These are phyloP conservation scores for Talinum fruticosum DNA, from an alignment of 148 eudicot genomes.

Conservation along the genomic window DNA sequence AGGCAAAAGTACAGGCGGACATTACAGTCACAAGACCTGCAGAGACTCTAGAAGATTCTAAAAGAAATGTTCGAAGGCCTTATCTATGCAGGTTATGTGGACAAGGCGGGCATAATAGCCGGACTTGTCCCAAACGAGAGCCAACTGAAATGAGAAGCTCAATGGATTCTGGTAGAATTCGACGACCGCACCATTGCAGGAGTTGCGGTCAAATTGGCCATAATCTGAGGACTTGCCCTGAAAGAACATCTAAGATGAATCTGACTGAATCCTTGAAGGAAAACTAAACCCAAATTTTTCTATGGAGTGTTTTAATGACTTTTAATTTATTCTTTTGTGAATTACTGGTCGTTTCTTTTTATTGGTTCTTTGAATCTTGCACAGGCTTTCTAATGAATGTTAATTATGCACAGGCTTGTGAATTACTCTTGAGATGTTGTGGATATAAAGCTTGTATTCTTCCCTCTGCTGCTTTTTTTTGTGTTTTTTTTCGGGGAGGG, in stretches of 20 bases:
- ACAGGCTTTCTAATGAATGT: no score
- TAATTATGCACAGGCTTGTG: no score
- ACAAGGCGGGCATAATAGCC: conserved; percentile 26
- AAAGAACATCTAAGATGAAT: background rate
- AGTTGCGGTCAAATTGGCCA: conserved; percentile 60
- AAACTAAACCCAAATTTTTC: background rate
- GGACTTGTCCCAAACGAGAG: conserved; percentile 11
- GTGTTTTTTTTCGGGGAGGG: no score
- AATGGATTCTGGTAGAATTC: conserved; percentile 1
- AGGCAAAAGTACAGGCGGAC: background rate
- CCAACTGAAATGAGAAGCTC: background rate
- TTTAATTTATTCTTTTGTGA: no score
- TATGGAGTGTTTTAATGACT: background rate
- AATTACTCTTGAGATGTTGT: no score
- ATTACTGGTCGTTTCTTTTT: no score
- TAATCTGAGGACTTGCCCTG: conserved; percentile 59
- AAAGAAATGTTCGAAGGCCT: background rate
- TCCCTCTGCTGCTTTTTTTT: no score
- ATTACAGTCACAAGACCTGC: no score
- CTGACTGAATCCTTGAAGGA: background rate
- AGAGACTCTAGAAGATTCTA: background rate
- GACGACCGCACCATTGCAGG: conserved; percentile 37
- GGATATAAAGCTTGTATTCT: no score
- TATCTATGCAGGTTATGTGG: conserved; percentile 24
- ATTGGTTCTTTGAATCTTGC: no score